Percentiles rank a stretch among this genome's conserved stretches.
Conservation (phyloP, 257 asterid species). For the Fraxinus cuspidata region DNA sequence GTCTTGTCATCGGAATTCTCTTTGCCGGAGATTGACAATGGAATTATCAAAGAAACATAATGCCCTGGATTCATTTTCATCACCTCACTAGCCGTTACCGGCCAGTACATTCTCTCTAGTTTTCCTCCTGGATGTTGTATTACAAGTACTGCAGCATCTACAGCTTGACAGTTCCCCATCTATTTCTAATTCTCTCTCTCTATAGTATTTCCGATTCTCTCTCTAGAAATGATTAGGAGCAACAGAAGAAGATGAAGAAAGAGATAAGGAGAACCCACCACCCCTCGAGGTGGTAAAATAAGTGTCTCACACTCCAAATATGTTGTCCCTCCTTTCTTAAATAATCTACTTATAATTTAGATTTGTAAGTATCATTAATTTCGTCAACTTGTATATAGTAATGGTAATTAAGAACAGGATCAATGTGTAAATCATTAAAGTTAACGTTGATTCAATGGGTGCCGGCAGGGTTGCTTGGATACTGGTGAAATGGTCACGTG, state of each 20-base stretch:
- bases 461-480: slow-evolving; percentile 40
- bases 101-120: slow-evolving; percentile 79
- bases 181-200: neutral
- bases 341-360: neutral
- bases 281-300: slow-evolving; percentile 32
- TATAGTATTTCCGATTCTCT: neutral
- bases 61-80: slow-evolving; percentile 90
- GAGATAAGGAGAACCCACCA: slow-evolving; percentile 29
- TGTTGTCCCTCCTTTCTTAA: slow-evolving; percentile 25
- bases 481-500: slow-evolving; percentile 52
- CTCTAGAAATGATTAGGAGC: slow-evolving; percentile 30
- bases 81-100: slow-evolving; percentile 67
- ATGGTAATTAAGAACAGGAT: neutral
- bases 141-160: slow-evolving; percentile 90
- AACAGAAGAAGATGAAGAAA: slow-evolving; percentile 30
- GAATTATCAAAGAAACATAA: slow-evolving; percentile 81
- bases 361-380: neutral
- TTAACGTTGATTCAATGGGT: slow-evolving; percentile 14
- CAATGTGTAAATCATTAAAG: neutral
- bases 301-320: slow-evolving; percentile 32
- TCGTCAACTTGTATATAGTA: neutral
- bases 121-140: slow-evolving; percentile 85
- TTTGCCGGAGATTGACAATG: slow-evolving; percentile 36
- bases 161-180: slow-evolving; percentile 94
- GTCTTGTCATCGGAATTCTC: slow-evolving; percentile 37